Evolutionary conservation across 257 asterid species (phyloP), one percentile per base, ranked within the genome.

Genomic region (Fraxinus excelsior): DNA sequence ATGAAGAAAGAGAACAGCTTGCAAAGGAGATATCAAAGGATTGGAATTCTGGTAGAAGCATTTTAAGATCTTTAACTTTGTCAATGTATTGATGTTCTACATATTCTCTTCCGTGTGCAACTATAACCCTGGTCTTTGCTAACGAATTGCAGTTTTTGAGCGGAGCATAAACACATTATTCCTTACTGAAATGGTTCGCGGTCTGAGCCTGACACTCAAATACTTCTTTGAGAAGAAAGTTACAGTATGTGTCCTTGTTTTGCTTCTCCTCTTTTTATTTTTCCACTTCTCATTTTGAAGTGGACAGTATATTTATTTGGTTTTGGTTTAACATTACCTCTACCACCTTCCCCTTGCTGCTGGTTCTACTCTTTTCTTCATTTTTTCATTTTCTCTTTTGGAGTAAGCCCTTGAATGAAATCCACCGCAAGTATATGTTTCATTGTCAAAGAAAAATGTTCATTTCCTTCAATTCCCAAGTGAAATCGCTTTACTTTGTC

Each of bases 161-260:
- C 87, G 94, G 79, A 93, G 96, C 87, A 84, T 93, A 79, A 93
- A 93, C 82, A 91, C 98, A n/a, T 84, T 93, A 68, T 93, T 93
- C 79, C 94, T 93, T 67, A 93, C 98, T 75, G 98, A 93, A 86
- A 84, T 93, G 98, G 98, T 93, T 76, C 93, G 98, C 90, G 98
- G 98, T 78, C 78, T 91, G 78, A 80, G 76, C 87, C 84, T 91
- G 87, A 93, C 98, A 19, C 93, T 93, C 78, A 91, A 91, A 82
- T 93, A 93, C 89, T 93, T 91, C 88, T 93, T 93, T 67, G 98
- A 91, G 28, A 81, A 82, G 76, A 93, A 90, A 90, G 97, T 93
- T 67, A 93, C 98, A 2, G 98, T 93, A 88, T 25, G 94, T 90
- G 23, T 40, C 78, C 38, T 70, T 75, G 72, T 38, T 44, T 77